A percentile compares a stretch with the other conserved stretches of the same genome.
Conservation (phyloP, 2,329 filamentous ascomycete species). For the Paecilomyces dactylethromorphus region DNA sequence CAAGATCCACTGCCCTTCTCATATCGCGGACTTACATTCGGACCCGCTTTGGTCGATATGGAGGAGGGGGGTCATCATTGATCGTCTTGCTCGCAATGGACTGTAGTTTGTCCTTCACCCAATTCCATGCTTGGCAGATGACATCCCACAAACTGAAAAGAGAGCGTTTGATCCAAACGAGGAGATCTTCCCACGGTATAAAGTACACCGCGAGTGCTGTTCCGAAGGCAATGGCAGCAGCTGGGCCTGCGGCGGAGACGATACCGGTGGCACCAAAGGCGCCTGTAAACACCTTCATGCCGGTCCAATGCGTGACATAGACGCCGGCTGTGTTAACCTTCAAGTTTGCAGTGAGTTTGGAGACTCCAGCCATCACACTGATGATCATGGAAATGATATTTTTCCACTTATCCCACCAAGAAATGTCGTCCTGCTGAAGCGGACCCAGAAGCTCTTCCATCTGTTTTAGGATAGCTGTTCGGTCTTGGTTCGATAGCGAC, state of each 20-base stretch:
- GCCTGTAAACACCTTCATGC: neutral
- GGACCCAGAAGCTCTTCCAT: neutral
- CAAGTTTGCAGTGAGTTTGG: neutral
- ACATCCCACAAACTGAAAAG: neutral
- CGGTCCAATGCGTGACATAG: neutral
- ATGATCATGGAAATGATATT: neutral
- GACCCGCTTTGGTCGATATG: neutral
- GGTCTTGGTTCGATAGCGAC: neutral
- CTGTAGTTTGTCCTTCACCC: neutral
- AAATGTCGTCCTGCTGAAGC: neutral
- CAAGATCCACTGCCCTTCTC: neutral
- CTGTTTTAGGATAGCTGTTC: neutral
- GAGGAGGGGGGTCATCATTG: neutral
- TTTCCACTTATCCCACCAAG: neutral
- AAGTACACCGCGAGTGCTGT: neutral
- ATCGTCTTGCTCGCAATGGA: neutral
- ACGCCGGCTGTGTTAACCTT: neutral
- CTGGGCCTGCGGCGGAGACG: neutral
- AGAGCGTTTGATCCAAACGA: neutral
- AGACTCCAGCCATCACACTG: neutral
- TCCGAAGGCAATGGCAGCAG: neutral
- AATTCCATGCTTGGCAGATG: neutral
- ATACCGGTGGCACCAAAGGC: neutral
- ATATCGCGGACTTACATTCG: neutral
- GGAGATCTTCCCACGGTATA: neutral